Evolutionary conservation across 352 stramenopile species (phyloP).

Genomic region (Pythium sp.): DNA sequence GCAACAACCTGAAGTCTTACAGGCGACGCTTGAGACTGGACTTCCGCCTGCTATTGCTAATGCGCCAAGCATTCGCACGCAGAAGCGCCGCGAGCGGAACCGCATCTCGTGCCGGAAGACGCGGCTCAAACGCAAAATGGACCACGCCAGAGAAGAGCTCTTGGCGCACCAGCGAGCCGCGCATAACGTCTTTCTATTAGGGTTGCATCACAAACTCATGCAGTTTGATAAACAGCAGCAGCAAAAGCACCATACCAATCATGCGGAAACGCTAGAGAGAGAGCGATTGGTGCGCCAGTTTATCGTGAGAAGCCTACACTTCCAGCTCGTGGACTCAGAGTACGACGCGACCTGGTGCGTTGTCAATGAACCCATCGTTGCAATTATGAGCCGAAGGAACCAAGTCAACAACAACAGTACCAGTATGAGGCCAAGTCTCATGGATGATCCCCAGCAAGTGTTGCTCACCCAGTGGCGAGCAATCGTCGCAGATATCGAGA

Average conservation of each 20-base stretch:
- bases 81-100: constrained; percentile 37
- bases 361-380: background rate
- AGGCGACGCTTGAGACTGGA: background rate
- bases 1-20: background rate
- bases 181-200: constrained; percentile 31
- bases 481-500: constrained; percentile 34
- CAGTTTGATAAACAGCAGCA: background rate
- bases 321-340: constrained; percentile 32
- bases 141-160: constrained; percentile 26
- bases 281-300: constrained; percentile 28
- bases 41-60: background rate
- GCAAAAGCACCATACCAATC: background rate
- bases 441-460: background rate
- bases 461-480: constrained; percentile 32
- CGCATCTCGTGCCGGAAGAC: constrained; percentile 48
- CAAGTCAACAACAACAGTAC: background rate
- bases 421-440: background rate
- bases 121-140: constrained; percentile 41
- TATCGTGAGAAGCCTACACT: constrained; percentile 29
- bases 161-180: constrained; percentile 27
- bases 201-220: constrained; percentile 23
- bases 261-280: background rate
- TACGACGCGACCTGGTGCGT: constrained; percentile 23
- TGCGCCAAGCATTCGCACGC: background rate
- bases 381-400: constrained; percentile 4